These are phyloP conservation scores for Mycena amicta DNA, from an alignment of 768 basidiomycete species.

Conservation along the genomic window DNA sequence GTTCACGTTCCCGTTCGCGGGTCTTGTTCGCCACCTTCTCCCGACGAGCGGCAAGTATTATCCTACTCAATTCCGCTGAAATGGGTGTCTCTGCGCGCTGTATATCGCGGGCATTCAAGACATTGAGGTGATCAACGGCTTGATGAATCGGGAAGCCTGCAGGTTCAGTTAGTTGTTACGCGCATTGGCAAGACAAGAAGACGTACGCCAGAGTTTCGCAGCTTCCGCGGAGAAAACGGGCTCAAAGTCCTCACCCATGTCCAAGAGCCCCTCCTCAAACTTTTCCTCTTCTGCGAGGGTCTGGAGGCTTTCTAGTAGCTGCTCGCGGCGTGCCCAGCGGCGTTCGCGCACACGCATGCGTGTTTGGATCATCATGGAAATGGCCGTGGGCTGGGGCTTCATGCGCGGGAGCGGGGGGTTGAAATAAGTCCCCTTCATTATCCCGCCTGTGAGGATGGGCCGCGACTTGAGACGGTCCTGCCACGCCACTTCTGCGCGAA, in stretches of 20 bases:
- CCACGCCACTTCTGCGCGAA: conserved; percentile 58
- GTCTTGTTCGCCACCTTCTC: conserved; percentile 69
- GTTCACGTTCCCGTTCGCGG: conserved; percentile 59
- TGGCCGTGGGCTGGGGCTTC: conserved; percentile 73
- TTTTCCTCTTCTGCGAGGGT: conserved; percentile 37
- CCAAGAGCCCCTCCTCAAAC: conserved; percentile 21
- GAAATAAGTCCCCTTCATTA: conserved; percentile 62
- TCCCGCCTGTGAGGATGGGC: conserved; percentile 72
- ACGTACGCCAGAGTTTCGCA: conserved; percentile 45
- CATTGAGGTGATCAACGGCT: conserved; percentile 32
- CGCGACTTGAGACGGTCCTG: conserved; percentile 53
- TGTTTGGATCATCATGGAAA: conserved; percentile 68
- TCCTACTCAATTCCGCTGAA: conserved; percentile 49
- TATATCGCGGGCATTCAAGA: conserved; percentile 41
- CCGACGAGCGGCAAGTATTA: conserved; percentile 57
- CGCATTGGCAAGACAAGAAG: background rate
- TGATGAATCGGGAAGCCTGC: conserved; percentile 42
- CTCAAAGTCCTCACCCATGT: conserved; percentile 1
- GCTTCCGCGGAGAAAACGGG: conserved; percentile 26
- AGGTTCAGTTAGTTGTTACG: background rate
- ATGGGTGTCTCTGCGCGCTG: conserved; percentile 46
- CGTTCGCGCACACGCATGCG: conserved; percentile 41
- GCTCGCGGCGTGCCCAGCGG: conserved; percentile 41
- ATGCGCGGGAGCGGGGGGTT: conserved; percentile 79
- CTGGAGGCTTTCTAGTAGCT: conserved; percentile 32